These are phyloP conservation scores for Oldenlandia corymbosa DNA, from an alignment of 257 asterid species.

Conservation along the genomic window DNA sequence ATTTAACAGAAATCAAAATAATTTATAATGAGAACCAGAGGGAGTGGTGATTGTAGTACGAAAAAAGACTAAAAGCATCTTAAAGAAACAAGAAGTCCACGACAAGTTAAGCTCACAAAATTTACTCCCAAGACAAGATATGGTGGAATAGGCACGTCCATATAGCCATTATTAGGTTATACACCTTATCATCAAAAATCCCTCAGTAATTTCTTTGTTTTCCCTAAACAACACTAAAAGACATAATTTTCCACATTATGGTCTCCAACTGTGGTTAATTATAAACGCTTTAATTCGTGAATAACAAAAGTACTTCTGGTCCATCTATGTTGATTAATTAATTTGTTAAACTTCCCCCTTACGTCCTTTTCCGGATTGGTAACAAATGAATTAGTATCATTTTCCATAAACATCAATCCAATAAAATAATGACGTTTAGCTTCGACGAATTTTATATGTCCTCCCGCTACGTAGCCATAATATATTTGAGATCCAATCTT, in stretches of 20 bases:
- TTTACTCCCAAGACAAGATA: not conserved
- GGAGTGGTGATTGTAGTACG: too few species aligned
- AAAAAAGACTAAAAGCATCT: too few species aligned
- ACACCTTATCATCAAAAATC: not conserved
- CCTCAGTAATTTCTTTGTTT: not conserved
- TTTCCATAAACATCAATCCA: too few species aligned
- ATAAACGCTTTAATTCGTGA: not conserved
- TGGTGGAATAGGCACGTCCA: not conserved
- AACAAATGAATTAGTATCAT: too few species aligned
- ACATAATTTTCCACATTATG: not conserved
- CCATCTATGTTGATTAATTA: not conserved
- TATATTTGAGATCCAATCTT: too few species aligned
- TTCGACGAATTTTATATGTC: not conserved
- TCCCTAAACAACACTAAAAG: not conserved
- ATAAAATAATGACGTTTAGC: too few species aligned
- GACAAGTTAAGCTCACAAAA: not conserved
- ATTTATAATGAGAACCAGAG: too few species aligned
- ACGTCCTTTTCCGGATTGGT: too few species aligned
- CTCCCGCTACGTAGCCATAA: constrained; percentile 2
- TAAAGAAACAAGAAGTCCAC: too few species aligned
- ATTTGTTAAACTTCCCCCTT: not conserved
- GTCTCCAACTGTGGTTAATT: not conserved
- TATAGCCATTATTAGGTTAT: not conserved
- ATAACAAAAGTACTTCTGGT: not conserved
- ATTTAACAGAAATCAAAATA: too few species aligned